A percentile compares a stretch with the other conserved stretches of the same genome.
phyloP scores from a whole-genome alignment of 2,329 filamentous ascomycete genomes.

The Chrysosphaeria jannelii region DNA sequence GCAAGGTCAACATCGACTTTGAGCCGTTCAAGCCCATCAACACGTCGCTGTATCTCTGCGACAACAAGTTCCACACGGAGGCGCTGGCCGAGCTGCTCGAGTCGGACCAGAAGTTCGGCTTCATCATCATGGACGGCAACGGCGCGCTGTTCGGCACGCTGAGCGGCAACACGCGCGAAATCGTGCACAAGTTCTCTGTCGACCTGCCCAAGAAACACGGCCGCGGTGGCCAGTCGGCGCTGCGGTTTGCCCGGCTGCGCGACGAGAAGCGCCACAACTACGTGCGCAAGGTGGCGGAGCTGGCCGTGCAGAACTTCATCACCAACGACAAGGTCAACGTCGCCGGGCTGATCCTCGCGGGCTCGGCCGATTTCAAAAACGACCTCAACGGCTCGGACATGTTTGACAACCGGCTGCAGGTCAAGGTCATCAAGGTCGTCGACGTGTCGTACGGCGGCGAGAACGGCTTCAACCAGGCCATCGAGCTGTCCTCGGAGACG shows the following conservation, averaged over 20 bases:
- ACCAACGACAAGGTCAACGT: constrained; percentile 97
- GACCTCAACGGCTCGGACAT: constrained; percentile 92
- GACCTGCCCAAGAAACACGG: constrained; percentile 99
- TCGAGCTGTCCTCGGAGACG: constrained; percentile 81
- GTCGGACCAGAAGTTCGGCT: constrained; percentile 96
- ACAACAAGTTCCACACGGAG: constrained; percentile 99
- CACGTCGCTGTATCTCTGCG: constrained; percentile 93
- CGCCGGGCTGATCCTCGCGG: constrained; percentile 76
- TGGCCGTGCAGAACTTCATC: constrained; percentile 97
- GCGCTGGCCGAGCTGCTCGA: constrained; percentile 88
- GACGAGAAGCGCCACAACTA: constrained; percentile 99
- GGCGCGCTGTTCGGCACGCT: constrained; percentile 89
- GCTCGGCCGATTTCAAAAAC: constrained; percentile 98
- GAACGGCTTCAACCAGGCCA: constrained; percentile 99
- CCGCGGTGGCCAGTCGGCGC: constrained; percentile 95
- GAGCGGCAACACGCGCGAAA: constrained; percentile 86
- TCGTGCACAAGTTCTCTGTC: constrained; percentile 94
- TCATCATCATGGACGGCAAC: constrained; percentile 99
- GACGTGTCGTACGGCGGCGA: constrained; percentile 97
- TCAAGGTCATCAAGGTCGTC: constrained; percentile 97
- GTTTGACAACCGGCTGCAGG: constrained; percentile 72
- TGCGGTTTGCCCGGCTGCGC: constrained; percentile 97
- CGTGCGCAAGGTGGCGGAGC: constrained; percentile 89
- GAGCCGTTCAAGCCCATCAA: constrained; percentile 99
- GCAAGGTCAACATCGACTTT: constrained; percentile 99